Base-by-base conservation (phyloP, 1,284 basidiomycete genomes). In the Hypsizygus ulmarius region DNA sequence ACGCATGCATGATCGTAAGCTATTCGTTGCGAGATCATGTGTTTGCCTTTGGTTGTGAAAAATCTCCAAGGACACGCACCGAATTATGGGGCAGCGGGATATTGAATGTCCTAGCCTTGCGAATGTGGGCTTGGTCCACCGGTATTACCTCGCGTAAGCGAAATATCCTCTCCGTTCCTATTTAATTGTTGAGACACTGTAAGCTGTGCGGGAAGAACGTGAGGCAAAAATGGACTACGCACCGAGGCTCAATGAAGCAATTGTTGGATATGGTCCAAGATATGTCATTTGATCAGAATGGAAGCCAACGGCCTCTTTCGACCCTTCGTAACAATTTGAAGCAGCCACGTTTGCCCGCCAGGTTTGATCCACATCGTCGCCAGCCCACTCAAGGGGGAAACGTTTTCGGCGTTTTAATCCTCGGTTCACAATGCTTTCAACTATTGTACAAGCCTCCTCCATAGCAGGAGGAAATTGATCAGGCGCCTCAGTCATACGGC, bases 271-370 rank as follows among this genome's bases (percentile, higher is more conserved):
- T 4, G 94, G 94, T 1, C 94, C 94, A 9, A 97, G 76, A 68
- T 92, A 87, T 33, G 85, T 87, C 42, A 79, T 63, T 50, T 84
- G 80, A 62, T 88, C 94, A 1, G 91, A 86, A 62, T 96, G 93
- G 64, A 81, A 87, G 0, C 93, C 93, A 3, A 96, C 92, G 44
- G 82, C 84, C 63, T 93, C 90, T 56, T 86, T 85, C 5, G 80
- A 78, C 3, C 93, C 94, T 70, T 85, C 79, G 59, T 97, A 97
- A 56, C 90, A 86, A 61, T 97, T 97, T 3, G 91, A 83, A 0
- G 91, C 94, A 3, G 93, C 93, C 18, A 95, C 90, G 59, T 94
- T 96, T 0, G 94, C 92, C 39, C 79, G 73, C 94, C 94, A 97
- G 10, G 71, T 62, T 34, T 76, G 63, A 19, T 68, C 66, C 10